Base-by-base conservation (phyloP, 2,329 filamentous ascomycete genomes). In the Myriosclerotinia curreyana region DNA sequence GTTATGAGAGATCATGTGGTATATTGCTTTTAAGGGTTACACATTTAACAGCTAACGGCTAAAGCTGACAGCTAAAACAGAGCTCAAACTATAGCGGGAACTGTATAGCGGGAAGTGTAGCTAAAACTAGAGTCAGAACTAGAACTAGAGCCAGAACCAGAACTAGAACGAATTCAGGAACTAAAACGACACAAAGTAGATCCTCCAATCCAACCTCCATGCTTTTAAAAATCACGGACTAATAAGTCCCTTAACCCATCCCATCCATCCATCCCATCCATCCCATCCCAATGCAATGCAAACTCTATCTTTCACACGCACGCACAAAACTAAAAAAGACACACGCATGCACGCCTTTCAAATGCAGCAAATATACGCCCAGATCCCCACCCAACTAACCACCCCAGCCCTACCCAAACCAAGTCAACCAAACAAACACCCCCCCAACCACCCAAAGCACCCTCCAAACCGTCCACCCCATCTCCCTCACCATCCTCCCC, bases 381-480 rank as follows among this genome's bases (percentile, higher is more conserved):
- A n/a, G 9, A 31, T n/a, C 5, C 20, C 25, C 25, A 5, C 28
- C 12, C 53, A 31, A 6, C 5, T 31, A 5, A 4, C 28, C 20
- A 31, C 38, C 15, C 52, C 3, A 20, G 1, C 53, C 31, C 48
- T 60, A 65, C 11, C 65, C 62, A 54, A 56, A 66, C 64, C 56
- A 68, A 55, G 53, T 51, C 22, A 67, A 62, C 64, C 66, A 67
- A 36, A 69, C 28, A 59, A 67, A 69, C 12, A 67, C 54, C 1
- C n/a, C 36, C 0, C 66, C 52, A 38, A 63, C 67, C 1, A 68
- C 52, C 80, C 83, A 85, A 7, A 80, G 80, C 4, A 92, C 86
- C 55, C 83, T 79, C 77, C 83, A 86, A 22, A 87, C 71, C 52
- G 83, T 87, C 11, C 79, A 82, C 76, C 80, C 81, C 46, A 92